Conservation (phyloP, 495 filamentous ascomycete genomes). For the Pseudomonodictys pantanalensis region DNA sequence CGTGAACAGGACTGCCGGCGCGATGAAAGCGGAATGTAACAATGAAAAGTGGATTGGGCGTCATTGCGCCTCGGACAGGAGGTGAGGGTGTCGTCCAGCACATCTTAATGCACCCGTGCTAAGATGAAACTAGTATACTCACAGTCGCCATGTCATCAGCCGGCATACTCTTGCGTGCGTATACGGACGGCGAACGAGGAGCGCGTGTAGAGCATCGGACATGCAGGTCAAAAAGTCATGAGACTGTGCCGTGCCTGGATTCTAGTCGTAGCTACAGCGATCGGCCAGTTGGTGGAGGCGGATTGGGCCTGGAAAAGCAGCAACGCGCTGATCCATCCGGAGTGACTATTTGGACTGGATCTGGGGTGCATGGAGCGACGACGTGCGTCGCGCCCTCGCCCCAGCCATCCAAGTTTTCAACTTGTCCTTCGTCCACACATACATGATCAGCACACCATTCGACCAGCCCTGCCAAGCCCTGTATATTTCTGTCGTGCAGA, state of each 20-base stretch:
- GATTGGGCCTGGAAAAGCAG: neutral
- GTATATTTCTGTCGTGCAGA: slow-evolving; percentile 6
- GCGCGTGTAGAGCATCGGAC: neutral
- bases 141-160: neutral
- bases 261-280: neutral
- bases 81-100: neutral
- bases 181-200: slow-evolving; percentile 4
- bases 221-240: slow-evolving; percentile 24
- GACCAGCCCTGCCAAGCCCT: slow-evolving; percentile 23
- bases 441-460: slow-evolving; percentile 24
- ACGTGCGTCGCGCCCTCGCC: neutral
- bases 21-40: neutral
- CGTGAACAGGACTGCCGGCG: neutral
- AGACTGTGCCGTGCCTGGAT: slow-evolving; percentile 18
- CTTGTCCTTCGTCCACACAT: slow-evolving; percentile 14
- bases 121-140: slow-evolving; percentile 19
- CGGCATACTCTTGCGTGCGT: neutral
- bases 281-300: neutral
- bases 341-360: slow-evolving; percentile 8
- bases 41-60: neutral
- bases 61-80: neutral
- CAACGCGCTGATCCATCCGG: neutral
- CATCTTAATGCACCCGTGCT: slow-evolving; percentile 5
- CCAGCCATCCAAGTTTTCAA: neutral
- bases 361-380: slow-evolving; percentile 15